Evolutionary conservation across 495 filamentous ascomycete species (phyloP).

Genomic region (Neurospora sp.): DNA sequence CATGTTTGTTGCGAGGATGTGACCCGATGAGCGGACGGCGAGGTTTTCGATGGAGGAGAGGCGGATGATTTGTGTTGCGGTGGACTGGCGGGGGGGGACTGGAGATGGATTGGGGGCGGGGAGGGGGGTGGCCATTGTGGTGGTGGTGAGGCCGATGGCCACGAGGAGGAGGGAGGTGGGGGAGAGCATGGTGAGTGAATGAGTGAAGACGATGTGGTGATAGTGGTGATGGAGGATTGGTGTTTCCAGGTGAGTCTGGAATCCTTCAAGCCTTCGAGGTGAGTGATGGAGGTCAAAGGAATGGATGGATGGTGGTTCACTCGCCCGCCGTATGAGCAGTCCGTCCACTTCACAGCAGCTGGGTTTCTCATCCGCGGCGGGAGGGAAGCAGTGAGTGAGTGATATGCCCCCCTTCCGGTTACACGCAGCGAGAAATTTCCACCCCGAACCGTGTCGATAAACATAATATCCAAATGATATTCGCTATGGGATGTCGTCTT

Average conservation of each 20-base stretch:
- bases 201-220: neutral
- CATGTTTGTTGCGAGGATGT: constrained; percentile 33
- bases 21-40: constrained; percentile 35
- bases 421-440: neutral
- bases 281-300: neutral
- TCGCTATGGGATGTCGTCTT: neutral
- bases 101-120: neutral
- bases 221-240: neutral
- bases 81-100: constrained; percentile 10
- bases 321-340: neutral
- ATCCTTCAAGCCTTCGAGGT: neutral
- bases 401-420: neutral
- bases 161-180: neutral
- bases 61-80: constrained; percentile 21
- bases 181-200: neutral
- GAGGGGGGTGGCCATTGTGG: neutral
- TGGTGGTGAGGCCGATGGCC: neutral
- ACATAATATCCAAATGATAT: neutral
- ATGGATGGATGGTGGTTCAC: neutral
- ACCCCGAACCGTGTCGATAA: neutral
- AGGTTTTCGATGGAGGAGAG: constrained; percentile 36
- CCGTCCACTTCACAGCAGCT: neutral
- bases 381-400: neutral
- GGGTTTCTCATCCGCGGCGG: neutral
- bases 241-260: neutral